Evolutionary conservation across 495 filamentous ascomycete genomes (phyloP).

Genomic region (Lophiostoma macrostomum): DNA sequence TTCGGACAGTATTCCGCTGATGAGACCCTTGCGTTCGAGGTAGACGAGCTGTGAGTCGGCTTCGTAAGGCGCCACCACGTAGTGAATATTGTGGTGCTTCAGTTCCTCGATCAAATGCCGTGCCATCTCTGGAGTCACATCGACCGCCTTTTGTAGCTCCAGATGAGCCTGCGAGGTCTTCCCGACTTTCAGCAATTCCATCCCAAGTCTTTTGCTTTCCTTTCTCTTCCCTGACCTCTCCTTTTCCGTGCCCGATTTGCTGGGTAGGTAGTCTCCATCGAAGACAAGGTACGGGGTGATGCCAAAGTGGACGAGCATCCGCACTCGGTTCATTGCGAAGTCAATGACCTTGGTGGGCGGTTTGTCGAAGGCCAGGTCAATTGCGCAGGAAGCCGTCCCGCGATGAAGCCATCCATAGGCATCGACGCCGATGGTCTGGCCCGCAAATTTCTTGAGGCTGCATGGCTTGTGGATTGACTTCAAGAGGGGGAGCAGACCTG

Average conservation of each 20-base stretch:
- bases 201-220: conserved; percentile 66
- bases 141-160: conserved; percentile 92
- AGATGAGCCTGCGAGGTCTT: conserved; percentile 75
- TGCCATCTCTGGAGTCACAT: conserved; percentile 96
- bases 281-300: conserved; percentile 92
- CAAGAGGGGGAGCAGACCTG: conserved; percentile 85
- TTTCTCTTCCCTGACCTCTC: conserved; percentile 67
- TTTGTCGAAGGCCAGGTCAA: conserved; percentile 84
- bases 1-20: conserved; percentile 87
- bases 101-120: conserved; percentile 86
- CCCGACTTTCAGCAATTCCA: conserved; percentile 77
- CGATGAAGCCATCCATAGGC: conserved; percentile 98
- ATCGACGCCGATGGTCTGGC: conserved; percentile 88
- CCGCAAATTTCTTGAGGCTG: conserved; percentile 80
- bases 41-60: conserved; percentile 96
- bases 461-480: conserved; percentile 93
- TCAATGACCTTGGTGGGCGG: conserved; percentile 92
- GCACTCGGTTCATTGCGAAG: conserved; percentile 84
- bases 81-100: conserved; percentile 72
- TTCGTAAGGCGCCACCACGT: conserved; percentile 95
- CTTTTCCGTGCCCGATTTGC: conserved; percentile 87
- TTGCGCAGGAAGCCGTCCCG: conserved; percentile 83
- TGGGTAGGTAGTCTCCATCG: conserved; percentile 92
- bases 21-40: conserved; percentile 76
- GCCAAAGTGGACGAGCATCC: conserved; percentile 89